Evolutionary conservation across 2,329 filamentous ascomycete genomes (phyloP).

Genomic region (Cryphonectria parasitica): DNA sequence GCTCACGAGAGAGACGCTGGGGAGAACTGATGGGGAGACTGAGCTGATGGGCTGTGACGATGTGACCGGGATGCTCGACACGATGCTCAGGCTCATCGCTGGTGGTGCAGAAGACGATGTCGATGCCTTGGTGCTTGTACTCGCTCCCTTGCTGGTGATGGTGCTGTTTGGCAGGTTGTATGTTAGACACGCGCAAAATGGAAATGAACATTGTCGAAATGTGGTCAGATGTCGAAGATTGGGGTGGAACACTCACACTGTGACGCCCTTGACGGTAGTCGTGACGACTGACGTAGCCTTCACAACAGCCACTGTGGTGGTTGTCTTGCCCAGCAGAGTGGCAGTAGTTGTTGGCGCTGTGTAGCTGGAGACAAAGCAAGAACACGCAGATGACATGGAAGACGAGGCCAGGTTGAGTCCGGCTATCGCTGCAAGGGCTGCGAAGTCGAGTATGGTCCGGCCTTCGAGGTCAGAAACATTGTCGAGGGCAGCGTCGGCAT

Average conservation of each 20-base stretch:
- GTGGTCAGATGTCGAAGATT: not conserved
- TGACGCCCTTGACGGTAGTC: slow-evolving; percentile 5
- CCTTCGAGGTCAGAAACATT: slow-evolving; percentile 9
- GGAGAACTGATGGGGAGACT: slow-evolving; percentile 11
- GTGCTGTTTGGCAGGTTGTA: not conserved
- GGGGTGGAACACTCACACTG: slow-evolving; percentile 3
- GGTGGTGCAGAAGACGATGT: not conserved
- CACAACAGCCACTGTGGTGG: slow-evolving; percentile 14
- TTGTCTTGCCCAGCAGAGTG: not conserved
- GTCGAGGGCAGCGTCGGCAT: not conserved
- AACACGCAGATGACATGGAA: slow-evolving; percentile 9
- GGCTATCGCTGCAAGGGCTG: slow-evolving; percentile 4
- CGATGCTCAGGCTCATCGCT: slow-evolving; percentile 6
- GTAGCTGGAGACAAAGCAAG: slow-evolving; percentile 15
- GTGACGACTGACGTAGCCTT: slow-evolving; percentile 14
- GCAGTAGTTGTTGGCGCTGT: slow-evolving; percentile 12
- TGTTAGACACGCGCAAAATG: not conserved
- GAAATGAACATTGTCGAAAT: not conserved
- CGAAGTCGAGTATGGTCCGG: slow-evolving; percentile 16
- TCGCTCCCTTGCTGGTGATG: not conserved
- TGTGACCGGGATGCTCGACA: not conserved
- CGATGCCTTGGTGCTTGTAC: not conserved
- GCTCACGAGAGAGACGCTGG: slow-evolving; percentile 14
- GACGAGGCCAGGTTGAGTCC: not conserved
- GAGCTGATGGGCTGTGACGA: not conserved